Evolutionary conservation across 495 filamentous ascomycete species (phyloP).

Genomic region (Stereocaulon alpinum): DNA sequence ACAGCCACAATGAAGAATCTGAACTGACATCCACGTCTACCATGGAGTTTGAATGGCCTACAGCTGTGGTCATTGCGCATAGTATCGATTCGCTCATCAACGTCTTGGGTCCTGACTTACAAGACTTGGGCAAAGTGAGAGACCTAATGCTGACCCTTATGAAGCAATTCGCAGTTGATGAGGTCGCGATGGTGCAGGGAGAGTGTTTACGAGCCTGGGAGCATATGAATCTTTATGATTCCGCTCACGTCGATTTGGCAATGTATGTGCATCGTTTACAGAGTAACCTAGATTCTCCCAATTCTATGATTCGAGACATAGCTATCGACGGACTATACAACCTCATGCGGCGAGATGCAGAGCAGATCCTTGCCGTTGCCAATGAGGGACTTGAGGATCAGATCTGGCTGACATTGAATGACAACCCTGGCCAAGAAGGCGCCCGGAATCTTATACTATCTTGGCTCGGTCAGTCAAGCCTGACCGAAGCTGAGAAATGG

Average conservation of each 20-base stretch:
- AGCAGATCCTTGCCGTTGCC: slow-evolving; percentile 63
- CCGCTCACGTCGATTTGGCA: slow-evolving; percentile 69
- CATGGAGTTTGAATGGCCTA: slow-evolving; percentile 70
- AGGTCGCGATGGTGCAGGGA: slow-evolving; percentile 57
- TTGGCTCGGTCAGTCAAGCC: slow-evolving; percentile 81
- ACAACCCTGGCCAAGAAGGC: slow-evolving; percentile 59
- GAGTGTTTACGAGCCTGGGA: slow-evolving; percentile 78
- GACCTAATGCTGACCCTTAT: slow-evolving; percentile 85
- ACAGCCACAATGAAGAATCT: slow-evolving; percentile 84
- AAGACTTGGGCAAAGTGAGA: slow-evolving; percentile 83
- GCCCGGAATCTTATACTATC: slow-evolving; percentile 74
- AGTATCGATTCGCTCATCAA: slow-evolving; percentile 94
- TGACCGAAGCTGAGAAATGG: slow-evolving; percentile 70
- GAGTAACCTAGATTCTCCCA: slow-evolving; percentile 57
- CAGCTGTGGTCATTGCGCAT: slow-evolving; percentile 69
- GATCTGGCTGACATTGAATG: slow-evolving; percentile 80
- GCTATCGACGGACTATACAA: slow-evolving; percentile 86
- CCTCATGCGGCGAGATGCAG: slow-evolving; percentile 83
- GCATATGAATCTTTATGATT: slow-evolving; percentile 86
- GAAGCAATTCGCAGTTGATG: slow-evolving; percentile 70
- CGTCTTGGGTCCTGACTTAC: slow-evolving; percentile 87
- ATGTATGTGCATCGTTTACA: slow-evolving; percentile 78
- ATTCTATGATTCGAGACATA: slow-evolving; percentile 58
- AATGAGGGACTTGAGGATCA: slow-evolving; percentile 76
- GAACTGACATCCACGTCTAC: slow-evolving; percentile 72